Conservation (phyloP, 2,329 filamentous ascomycete genomes). For the Talaromyces pinophilus region DNA sequence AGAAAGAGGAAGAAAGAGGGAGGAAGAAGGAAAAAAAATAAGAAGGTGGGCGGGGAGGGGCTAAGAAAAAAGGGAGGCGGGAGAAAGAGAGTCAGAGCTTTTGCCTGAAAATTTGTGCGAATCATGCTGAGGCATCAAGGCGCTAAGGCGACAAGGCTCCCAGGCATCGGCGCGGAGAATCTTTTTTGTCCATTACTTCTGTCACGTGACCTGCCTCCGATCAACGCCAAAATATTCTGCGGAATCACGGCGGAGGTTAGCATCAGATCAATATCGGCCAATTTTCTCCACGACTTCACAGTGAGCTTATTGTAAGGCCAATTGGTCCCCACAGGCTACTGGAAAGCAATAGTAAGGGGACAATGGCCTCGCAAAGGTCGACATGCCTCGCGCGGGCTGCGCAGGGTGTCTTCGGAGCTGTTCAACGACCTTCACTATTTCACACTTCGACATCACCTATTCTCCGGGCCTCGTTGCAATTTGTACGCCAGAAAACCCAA, state of each 20-base stretch:
- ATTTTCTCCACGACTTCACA: conserved; percentile 23
- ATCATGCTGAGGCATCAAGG: conserved; percentile 22
- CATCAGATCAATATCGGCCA: not conserved
- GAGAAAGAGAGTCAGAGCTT: conserved; percentile 22
- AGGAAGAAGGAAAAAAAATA: conserved; percentile 18
- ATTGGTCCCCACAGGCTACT: conserved; percentile 21
- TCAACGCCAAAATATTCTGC: conserved; percentile 20
- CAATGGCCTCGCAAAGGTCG: conserved; percentile 43
- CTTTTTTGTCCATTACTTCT: conserved; percentile 22
- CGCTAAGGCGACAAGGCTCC: not conserved
- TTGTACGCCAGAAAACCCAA: conserved; percentile 20
- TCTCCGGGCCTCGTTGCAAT: not conserved
- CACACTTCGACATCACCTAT: conserved; percentile 35
- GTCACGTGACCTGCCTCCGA: conserved; percentile 29
- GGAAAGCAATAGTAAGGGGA: conserved; percentile 23
- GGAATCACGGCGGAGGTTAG: conserved; percentile 1
- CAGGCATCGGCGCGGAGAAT: conserved; percentile 29
- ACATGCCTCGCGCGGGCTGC: conserved; percentile 38
- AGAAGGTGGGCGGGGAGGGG: conserved; percentile 24
- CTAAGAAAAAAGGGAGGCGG: conserved; percentile 28
- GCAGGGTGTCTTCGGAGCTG: conserved; percentile 35
- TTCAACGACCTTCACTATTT: conserved; percentile 45
- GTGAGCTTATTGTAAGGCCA: conserved; percentile 21
- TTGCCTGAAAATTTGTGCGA: conserved; percentile 31
- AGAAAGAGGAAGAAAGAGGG: conserved; percentile 26